A percentile compares a stretch with the other conserved stretches of the same genome.
Evolutionary conservation across 768 basidiomycete species (phyloP).

Genomic region (Cytidiella melzeri): DNA sequence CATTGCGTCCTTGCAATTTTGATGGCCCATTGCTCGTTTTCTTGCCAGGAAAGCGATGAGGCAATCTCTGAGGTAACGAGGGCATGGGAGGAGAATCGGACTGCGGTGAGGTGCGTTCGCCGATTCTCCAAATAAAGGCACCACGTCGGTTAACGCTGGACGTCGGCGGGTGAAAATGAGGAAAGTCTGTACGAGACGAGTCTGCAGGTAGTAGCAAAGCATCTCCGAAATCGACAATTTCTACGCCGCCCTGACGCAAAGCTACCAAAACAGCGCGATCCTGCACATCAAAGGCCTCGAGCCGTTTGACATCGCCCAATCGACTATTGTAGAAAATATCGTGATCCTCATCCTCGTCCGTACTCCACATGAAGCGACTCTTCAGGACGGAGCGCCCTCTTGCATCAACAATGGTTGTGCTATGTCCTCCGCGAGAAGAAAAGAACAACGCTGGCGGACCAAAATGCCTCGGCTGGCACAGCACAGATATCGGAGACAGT

Average conservation of each 20-base stretch:
- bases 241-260: conserved; percentile 81
- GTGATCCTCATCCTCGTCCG: conserved; percentile 44
- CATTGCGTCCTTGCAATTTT: conserved; percentile 45
- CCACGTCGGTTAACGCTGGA: conserved; percentile 61
- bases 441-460: conserved; percentile 85
- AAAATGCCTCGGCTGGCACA: conserved; percentile 75
- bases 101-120: conserved; percentile 52
- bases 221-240: conserved; percentile 75
- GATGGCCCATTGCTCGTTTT: conserved; percentile 42
- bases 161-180: conserved; percentile 58
- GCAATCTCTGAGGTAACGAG: conserved; percentile 25
- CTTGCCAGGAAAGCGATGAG: conserved; percentile 33
- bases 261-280: conserved; percentile 77
- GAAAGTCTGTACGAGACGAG: conserved; percentile 66
- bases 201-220: conserved; percentile 77
- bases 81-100: conserved; percentile 31
- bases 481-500: conserved; percentile 66
- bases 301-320: conserved; percentile 77
- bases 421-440: conserved; percentile 86
- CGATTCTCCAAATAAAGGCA: conserved; percentile 81
- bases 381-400: conserved; percentile 80
- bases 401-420: conserved; percentile 83
- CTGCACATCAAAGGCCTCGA: conserved; percentile 77
- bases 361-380: conserved; percentile 73
- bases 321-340: conserved; percentile 28